phyloP scores from a whole-genome alignment of 306 rosid genomes.

The Vicia sativa region DNA sequence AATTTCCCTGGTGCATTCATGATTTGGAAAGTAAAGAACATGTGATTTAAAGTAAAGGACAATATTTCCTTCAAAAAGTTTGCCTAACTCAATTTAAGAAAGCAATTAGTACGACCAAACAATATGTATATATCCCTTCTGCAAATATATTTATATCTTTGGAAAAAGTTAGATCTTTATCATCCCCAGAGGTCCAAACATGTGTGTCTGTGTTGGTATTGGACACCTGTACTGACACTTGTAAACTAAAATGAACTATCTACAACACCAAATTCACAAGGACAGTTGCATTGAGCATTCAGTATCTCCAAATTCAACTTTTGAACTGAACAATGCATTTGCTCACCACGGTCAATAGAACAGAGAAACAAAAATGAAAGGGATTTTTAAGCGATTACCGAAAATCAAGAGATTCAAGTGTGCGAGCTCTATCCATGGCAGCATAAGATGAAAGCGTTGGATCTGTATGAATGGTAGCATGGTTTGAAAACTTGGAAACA shows the following conservation, averaged over 20 bases:
- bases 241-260: not conserved
- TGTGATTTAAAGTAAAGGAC: not conserved
- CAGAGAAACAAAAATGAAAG: not conserved
- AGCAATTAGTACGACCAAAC: constrained; percentile 14
- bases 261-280: not conserved
- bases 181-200: constrained; percentile 26
- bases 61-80: constrained; percentile 4
- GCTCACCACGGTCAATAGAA: constrained; percentile 3
- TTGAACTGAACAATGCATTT: not conserved
- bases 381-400: constrained; percentile 22
- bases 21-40: constrained; percentile 20
- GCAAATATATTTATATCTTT: not conserved
- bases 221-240: too few species aligned
- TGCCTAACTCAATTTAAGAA: not conserved
- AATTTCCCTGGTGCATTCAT: constrained; percentile 47
- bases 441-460: not conserved
- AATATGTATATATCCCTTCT: constrained; percentile 7
- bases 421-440: constrained; percentile 9
- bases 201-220: too few species aligned
- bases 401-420: constrained; percentile 23
- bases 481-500: constrained; percentile 16
- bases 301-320: constrained; percentile 17
- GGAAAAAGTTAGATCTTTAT: constrained; percentile 12
- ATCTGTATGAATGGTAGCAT: not conserved
- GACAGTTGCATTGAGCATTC: constrained; percentile 2